Evolutionary conservation across 192 early-diverging fungal genomes (phyloP).

Genomic region (Umbelopsis sp.): DNA sequence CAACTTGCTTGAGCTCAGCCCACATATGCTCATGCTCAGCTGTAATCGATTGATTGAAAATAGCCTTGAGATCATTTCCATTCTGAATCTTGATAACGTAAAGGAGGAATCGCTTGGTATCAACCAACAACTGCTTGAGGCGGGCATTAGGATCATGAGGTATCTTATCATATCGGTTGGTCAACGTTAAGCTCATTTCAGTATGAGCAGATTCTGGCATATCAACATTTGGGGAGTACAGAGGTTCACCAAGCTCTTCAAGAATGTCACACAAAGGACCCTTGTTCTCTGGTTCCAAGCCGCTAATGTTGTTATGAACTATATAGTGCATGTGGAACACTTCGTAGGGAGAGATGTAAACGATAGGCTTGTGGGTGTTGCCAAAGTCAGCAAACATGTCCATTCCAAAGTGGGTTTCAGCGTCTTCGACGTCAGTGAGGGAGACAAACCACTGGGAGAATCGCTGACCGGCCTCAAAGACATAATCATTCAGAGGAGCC

Average conservation of each 20-base stretch:
- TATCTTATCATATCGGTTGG: conserved; percentile 69
- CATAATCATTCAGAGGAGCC: conserved; percentile 80
- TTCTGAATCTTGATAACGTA: conserved; percentile 85
- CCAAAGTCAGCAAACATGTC: conserved; percentile 86
- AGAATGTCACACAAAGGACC: conserved; percentile 70
- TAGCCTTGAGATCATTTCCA: conserved; percentile 82
- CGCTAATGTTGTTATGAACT: conserved; percentile 78
- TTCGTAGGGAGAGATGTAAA: conserved; percentile 91
- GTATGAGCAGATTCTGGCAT: conserved; percentile 40
- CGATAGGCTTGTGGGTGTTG: conserved; percentile 77
- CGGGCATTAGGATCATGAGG: conserved; percentile 50
- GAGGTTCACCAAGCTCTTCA: conserved; percentile 66
- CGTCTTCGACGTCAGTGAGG: conserved; percentile 84
- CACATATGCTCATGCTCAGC: conserved; percentile 74
- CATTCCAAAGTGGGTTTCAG: conserved; percentile 89
- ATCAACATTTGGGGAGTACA: conserved; percentile 39
- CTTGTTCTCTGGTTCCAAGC: conserved; percentile 63
- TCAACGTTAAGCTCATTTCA: conserved; percentile 67
- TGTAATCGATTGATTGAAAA: conserved; percentile 75
- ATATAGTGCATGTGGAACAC: conserved; percentile 89
- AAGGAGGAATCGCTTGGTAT: conserved; percentile 89
- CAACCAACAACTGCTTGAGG: conserved; percentile 73
- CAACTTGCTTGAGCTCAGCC: conserved; percentile 42
- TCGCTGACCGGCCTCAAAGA: conserved; percentile 70
- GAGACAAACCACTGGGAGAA: conserved; percentile 86